Evolutionary conservation across 78 protist species (phyloP), one percentile per base, ranked within the genome.

Genomic region (Polysphondylium violaceum): DNA sequence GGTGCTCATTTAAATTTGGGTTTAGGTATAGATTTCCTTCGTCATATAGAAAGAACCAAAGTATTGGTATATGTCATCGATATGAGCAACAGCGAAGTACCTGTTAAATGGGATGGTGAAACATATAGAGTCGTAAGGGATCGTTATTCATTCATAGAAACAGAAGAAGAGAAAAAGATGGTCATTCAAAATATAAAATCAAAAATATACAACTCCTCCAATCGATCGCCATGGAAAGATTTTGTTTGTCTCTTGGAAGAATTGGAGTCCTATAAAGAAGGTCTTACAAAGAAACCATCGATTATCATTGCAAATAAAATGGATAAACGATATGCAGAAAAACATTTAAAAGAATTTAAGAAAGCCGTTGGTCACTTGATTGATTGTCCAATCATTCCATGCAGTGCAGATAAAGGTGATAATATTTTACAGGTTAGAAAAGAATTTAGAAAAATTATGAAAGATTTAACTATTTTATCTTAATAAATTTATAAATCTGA

Each of bases 1-100:
- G 97, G 95, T 17, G 97, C 97, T 9, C 95, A 91, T 67, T 78
- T 83, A 44, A 75, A 88, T 74, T 58, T 76, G 21, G 97, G 97
- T 14, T 75, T 95, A 19, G 97, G 97, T 2, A 69, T 63, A 43
- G 90, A 87, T 31, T 94, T 94, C 36, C 87, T 94, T 17, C 27
- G 93, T 29, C 96, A 94, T 68, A 90, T 94, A 9, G 96, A 94
- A 61, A 41, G 96, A 25, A 88, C 94, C 60, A 76, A 87, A 23
- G 88, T 86, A 2, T 60, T 94, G 0, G 63, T 75, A 16, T 87
- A 67, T 53, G 95, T 94, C 17, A 50, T 94, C 14, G 92, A 88
- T 58, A 87, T 91, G 90, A 40, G 76, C 38, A 88, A 78, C 35
- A 81, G 67, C 12, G 65, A 33, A 36, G 33, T 67, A 5, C 94